Percentiles rank a stretch among this genome's conserved stretches.
These are phyloP conservation scores for Cyberlindnera xishuangbannaensis DNA, from an alignment of 805 yeast genomes.

Conservation along the genomic window DNA sequence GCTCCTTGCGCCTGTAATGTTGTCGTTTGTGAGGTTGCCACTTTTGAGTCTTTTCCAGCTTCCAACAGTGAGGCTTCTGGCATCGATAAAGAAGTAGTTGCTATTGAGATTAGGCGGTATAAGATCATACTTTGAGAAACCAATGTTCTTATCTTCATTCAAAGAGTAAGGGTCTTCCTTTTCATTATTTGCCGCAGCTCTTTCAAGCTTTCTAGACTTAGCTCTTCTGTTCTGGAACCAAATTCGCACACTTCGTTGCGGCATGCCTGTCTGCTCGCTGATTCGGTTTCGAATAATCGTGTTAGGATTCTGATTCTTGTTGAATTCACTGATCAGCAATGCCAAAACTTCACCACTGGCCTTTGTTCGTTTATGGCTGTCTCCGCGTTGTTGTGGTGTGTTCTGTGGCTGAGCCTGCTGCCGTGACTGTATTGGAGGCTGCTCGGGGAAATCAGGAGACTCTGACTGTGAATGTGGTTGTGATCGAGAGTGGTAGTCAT, in stretches of 20 bases:
- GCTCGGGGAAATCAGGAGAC: constrained; percentile 6
- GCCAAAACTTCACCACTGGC: constrained; percentile 80
- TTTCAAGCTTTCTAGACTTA: constrained; percentile 61
- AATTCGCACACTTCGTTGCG: constrained; percentile 82
- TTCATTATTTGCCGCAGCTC: constrained; percentile 29
- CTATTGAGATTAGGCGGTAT: constrained; percentile 56
- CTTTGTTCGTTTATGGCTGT: constrained; percentile 48
- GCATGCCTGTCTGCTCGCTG: constrained; percentile 69
- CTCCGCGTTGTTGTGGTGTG: constrained; percentile 11
- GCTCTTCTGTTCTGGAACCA: constrained; percentile 93
- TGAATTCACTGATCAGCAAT: constrained; percentile 61
- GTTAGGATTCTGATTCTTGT: constrained; percentile 67
- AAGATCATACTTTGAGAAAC: constrained; percentile 29
- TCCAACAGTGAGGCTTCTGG: constrained; percentile 66
- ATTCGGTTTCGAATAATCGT: constrained; percentile 65
- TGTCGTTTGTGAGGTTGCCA: constrained; percentile 41
- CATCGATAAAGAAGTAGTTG: constrained; percentile 62
- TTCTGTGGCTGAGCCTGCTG: no score
- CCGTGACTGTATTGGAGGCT: constrained; percentile 1
- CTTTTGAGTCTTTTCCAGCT: constrained; percentile 75
- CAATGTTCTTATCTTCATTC: constrained; percentile 6
- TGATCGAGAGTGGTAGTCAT: constrained; percentile 1
- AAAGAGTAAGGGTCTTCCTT: constrained; percentile 16
- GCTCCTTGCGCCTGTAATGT: constrained; percentile 34
- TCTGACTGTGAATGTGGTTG: constrained; percentile 6